Base-by-base conservation (phyloP, 345 rosid genomes). In the Excoecaria agallocha region DNA sequence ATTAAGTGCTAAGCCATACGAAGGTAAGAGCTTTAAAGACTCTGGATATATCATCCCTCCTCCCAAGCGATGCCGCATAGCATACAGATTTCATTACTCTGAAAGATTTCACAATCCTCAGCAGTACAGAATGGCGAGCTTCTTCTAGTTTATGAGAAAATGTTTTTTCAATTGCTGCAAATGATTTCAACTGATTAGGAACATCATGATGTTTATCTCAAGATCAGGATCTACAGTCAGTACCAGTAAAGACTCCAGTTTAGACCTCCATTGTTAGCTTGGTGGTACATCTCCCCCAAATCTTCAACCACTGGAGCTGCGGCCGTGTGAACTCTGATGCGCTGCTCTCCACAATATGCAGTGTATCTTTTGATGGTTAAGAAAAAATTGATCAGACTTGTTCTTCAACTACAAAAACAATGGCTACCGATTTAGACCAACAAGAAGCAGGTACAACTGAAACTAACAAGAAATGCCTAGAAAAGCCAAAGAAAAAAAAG, bases 271-370 rank as follows among this genome's bases (percentile, higher is more conserved):
- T 84, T 82, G 87, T 96, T 98, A 78, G 98, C 99, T 66, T 86
- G 93, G 46, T 93, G 86, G 80, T 96, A 96, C 99, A 96, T 96
- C 77, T 90, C 97, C 77, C 95, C 94, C 78, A 96, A 89, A 78
- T 93, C 93, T 58, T 98, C 30, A 78, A 91, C 97, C 38, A 93
- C 96, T 45, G 97, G 98, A 24, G 95, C 97, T 51, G 91, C 90
- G 56, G 94, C 87, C 6, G 97, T 96, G 80, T 93, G 99, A 74
- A 96, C 92, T 85, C 98, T 90, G 76, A 96, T 96, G 70, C 98
- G 95, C 80, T 98, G 93, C 88, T 96, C 99, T 81, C 99, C 99
- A 57, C 99, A 96, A 57, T 98, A 96, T 70, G 99, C 98, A 71
- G 98, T 96, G 76, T 96, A 96, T 70, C 99, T 96, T 87, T 78